Evolutionary conservation across 2,329 filamentous ascomycete genomes (phyloP), one percentile per base, ranked within the genome.

Genomic region (Fusarium agapanthi): DNA sequence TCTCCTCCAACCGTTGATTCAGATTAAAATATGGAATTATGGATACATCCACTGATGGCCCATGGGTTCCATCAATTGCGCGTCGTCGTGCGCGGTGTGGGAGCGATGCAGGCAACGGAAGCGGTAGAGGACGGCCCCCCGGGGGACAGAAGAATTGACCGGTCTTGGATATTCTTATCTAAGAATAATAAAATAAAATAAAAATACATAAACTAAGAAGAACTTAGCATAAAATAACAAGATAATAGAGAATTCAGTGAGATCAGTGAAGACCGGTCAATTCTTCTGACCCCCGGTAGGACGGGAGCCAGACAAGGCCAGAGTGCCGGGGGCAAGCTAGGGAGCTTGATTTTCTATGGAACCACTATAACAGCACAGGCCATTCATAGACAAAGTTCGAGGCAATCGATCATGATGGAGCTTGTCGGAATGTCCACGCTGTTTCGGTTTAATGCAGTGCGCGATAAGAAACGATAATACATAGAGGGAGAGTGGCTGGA

Each of bases 31-130:
- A 50, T 30, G 32, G 24, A 50, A 47, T 45, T 54, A 40, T 54
- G 50, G 50, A 40, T 18, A 54, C n/a, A 40, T 28, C 37, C 34
- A 28, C 50, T 34, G 40, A 40, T 47, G n/a, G n/a, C n/a, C n/a
- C n/a, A n/a, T n/a, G 41, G 41, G 59, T 43, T 47, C 60, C 28
- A 64, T 69, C 58, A 65, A 67, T 69, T 69, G 66, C 59, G 66
- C 51, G 65, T 69, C 51, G 65, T 69, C 65, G 35, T n/a, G 32
- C 34, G 24, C 15, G 18, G 24, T 51, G 38, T 26, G 61, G 54
- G 51, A 53, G 30, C 30, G 34, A 43, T 45, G 32, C 10, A 53
- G 44, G 30, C 40, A 35, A 43, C 26, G 20, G 34, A 62, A 37
- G 34, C 47, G 60, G 47, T 40, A 66, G 63, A 65, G 48, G 45